phyloP scores from a whole-genome alignment of 2,329 filamentous ascomycete species.

The Xylariaceae sp. region DNA sequence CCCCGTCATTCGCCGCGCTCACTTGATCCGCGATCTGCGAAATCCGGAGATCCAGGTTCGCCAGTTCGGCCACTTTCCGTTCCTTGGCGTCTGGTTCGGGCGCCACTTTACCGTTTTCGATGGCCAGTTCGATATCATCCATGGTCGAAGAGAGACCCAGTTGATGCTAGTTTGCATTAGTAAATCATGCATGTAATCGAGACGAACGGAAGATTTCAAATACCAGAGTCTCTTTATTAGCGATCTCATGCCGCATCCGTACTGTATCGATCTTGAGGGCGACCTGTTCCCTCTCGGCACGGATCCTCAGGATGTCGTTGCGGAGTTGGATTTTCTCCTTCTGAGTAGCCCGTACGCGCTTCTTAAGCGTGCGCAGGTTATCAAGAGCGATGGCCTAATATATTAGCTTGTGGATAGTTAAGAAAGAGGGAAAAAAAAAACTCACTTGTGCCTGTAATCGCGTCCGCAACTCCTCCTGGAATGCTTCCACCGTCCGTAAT shows the following conservation, averaged over 20 bases:
- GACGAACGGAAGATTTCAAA: neutral
- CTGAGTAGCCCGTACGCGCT: constrained; percentile 52
- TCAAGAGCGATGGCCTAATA: constrained; percentile 54
- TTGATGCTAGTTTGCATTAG: constrained; percentile 35
- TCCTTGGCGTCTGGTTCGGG: constrained; percentile 42
- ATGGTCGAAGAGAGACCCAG: constrained; percentile 53
- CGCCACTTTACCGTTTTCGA: constrained; percentile 46
- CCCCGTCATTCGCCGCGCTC: constrained; percentile 43
- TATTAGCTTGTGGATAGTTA: constrained; percentile 8
- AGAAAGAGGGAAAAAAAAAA: constrained; percentile 11
- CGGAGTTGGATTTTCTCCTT: constrained; percentile 53
- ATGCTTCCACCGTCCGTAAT: constrained; percentile 52
- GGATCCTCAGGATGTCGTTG: constrained; percentile 55
- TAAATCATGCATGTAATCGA: neutral
- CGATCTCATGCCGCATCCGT: constrained; percentile 53
- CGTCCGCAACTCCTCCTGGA: constrained; percentile 51
- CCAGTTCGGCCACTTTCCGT: constrained; percentile 46
- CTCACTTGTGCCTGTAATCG: constrained; percentile 55
- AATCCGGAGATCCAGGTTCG: constrained; percentile 53
- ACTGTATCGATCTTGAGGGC: constrained; percentile 58
- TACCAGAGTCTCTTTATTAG: constrained; percentile 49
- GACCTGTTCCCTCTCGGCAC: constrained; percentile 56
- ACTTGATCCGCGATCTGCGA: constrained; percentile 51
- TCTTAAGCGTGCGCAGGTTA: constrained; percentile 51
- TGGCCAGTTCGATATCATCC: constrained; percentile 57